These are phyloP conservation scores for Tricholoma hemisulphureum DNA, from an alignment of 768 basidiomycete species.

Conservation along the genomic window DNA sequence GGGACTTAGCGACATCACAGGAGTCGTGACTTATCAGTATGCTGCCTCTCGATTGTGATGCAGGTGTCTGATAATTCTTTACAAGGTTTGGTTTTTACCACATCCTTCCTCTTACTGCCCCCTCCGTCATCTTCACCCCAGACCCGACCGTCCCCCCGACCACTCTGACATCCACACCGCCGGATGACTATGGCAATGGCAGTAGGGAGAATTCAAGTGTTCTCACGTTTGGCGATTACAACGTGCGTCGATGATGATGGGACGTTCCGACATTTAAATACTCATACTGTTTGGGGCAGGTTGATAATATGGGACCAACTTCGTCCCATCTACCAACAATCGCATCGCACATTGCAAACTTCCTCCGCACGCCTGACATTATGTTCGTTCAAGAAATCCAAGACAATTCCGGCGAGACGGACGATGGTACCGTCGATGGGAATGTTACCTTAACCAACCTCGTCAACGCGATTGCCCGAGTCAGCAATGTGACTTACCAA, in stretches of 20 bases:
- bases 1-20: slow-evolving; percentile 48
- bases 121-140: slow-evolving; percentile 42
- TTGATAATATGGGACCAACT: slow-evolving; percentile 55
- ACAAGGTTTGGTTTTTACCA: slow-evolving; percentile 52
- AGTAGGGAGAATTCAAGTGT: slow-evolving; percentile 34
- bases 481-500: slow-evolving; percentile 44
- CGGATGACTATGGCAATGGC: not conserved
- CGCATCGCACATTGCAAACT: slow-evolving; percentile 50
- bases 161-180: slow-evolving; percentile 30
- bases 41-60: slow-evolving; percentile 13
- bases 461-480: slow-evolving; percentile 44
- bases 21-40: slow-evolving; percentile 54
- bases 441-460: slow-evolving; percentile 52
- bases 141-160: slow-evolving; percentile 36
- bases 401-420: slow-evolving; percentile 50
- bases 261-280: slow-evolving; percentile 1
- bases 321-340: slow-evolving; percentile 47
- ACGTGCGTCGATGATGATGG: slow-evolving; percentile 33
- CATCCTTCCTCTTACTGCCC: slow-evolving; percentile 56
- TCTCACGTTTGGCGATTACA: slow-evolving; percentile 60
- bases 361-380: slow-evolving; percentile 53
- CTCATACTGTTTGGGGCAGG: slow-evolving; percentile 26
- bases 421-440: slow-evolving; percentile 54
- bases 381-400: slow-evolving; percentile 66
- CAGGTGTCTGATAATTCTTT: not conserved